Conservation (phyloP, 2,329 filamentous ascomycete species). For the Penicillium sp. region DNA sequence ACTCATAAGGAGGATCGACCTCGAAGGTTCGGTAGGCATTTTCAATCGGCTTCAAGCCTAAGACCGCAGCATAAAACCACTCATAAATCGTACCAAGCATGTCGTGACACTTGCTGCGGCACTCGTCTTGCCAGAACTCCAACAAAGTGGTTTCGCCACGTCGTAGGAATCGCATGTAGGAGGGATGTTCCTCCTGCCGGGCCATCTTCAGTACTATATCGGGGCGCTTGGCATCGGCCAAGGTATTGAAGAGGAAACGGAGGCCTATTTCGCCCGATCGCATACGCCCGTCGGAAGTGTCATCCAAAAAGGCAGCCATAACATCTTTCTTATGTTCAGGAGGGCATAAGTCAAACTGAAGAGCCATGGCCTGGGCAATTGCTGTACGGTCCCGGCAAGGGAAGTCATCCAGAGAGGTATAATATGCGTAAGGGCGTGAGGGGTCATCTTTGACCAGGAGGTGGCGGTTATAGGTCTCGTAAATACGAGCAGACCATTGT, state of each 20-base stretch:
- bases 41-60: conserved; percentile 43
- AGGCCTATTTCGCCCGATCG: conserved; percentile 30
- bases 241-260: conserved; percentile 27
- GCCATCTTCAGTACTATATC: conserved; percentile 40
- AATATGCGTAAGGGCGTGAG: conserved; percentile 21
- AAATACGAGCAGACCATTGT: conserved; percentile 24
- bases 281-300: conserved; percentile 21
- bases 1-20: conserved; percentile 44
- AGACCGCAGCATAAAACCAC: conserved; percentile 51
- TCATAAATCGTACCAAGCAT: conserved; percentile 56
- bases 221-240: conserved; percentile 24
- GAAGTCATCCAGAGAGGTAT: conserved; percentile 28
- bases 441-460: conserved; percentile 24
- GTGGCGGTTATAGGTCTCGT: conserved; percentile 24
- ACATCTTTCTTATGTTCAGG: conserved; percentile 18
- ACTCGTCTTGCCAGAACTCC: conserved; percentile 79
- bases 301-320: conserved; percentile 25
- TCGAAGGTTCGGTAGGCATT: conserved; percentile 48
- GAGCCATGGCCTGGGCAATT: conserved; percentile 27
- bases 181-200: conserved; percentile 53
- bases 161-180: conserved; percentile 54
- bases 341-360: conserved; percentile 27
- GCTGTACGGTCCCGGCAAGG: conserved; percentile 21
- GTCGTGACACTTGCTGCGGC: conserved; percentile 70
- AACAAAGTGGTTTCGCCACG: conserved; percentile 69